phyloP scores from a whole-genome alignment of 2,329 filamentous ascomycete genomes.

The Ophiostoma tasmaniense region DNA sequence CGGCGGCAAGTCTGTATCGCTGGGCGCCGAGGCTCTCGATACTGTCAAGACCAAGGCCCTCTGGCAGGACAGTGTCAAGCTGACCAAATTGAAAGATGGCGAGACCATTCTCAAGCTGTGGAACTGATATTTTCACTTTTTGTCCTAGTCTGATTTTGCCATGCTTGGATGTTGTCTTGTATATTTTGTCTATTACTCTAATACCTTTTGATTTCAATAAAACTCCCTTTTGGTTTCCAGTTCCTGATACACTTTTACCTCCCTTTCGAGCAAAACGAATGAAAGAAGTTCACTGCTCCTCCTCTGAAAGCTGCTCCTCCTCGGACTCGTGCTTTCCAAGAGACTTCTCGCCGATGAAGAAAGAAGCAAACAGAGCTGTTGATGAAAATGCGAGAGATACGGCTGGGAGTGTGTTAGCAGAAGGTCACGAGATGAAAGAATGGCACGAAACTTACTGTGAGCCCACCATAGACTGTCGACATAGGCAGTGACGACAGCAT shows the following conservation, averaged over 20 bases:
- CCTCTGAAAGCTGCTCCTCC: not conserved
- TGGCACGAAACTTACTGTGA: conserved; percentile 15
- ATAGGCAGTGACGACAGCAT: conserved; percentile 19
- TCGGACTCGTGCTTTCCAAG: not conserved
- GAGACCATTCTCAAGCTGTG: conserved; percentile 1
- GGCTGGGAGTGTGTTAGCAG: not conserved
- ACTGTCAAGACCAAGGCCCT: conserved; percentile 23
- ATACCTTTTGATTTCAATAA: not conserved
- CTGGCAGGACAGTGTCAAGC: conserved; percentile 27
- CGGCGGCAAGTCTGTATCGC: conserved; percentile 17
- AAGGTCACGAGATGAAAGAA: not conserved
- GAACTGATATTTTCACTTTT: not conserved
- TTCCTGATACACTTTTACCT: not conserved
- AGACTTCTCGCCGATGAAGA: conserved; percentile 19
- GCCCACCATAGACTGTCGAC: conserved; percentile 22
- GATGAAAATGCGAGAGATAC: conserved; percentile 20
- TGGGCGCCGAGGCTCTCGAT: conserved; percentile 24
- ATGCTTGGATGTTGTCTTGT: not conserved
- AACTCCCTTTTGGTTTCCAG: not conserved
- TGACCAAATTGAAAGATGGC: not conserved
- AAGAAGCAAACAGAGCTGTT: conserved; percentile 8
- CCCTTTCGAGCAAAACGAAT: not conserved
- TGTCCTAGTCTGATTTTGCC: not conserved
- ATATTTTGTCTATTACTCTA: not conserved
- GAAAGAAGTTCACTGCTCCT: not conserved